A percentile compares a stretch with the other conserved stretches of the same genome.
Conservation (phyloP, 768 basidiomycete species). For the Fistulinella prunicolor region DNA sequence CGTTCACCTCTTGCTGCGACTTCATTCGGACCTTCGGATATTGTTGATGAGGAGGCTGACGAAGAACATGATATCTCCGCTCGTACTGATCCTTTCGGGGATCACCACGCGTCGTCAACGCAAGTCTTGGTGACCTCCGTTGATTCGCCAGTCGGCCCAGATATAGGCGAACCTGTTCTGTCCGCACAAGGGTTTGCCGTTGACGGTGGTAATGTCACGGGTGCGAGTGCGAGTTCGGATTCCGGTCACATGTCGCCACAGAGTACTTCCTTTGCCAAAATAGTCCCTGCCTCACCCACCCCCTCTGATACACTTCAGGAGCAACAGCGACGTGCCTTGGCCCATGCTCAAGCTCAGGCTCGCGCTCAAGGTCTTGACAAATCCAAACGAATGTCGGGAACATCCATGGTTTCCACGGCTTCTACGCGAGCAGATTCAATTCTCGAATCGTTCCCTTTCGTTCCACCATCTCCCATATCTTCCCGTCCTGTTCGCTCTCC, state of each 20-base stretch:
- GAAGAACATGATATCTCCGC: slow-evolving; percentile 27
- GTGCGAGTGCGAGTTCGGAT: slow-evolving; percentile 39
- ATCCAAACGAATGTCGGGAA: slow-evolving; percentile 54
- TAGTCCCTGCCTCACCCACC: slow-evolving; percentile 47
- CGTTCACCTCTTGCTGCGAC: slow-evolving; percentile 68
- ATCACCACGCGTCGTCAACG: slow-evolving; percentile 40
- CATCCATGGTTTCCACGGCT: slow-evolving; percentile 63
- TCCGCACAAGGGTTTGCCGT: slow-evolving; percentile 13
- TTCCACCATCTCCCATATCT: slow-evolving; percentile 88
- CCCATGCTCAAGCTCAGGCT: slow-evolving; percentile 58
- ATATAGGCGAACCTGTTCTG: slow-evolving; percentile 39
- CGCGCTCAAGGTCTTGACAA: slow-evolving; percentile 50
- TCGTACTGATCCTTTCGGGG: slow-evolving; percentile 59
- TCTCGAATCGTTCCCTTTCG: slow-evolving; percentile 84
- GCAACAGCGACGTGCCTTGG: slow-evolving; percentile 64
- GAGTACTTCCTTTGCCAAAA: slow-evolving; percentile 60
- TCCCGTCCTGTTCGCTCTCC: slow-evolving; percentile 72
- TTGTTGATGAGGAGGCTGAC: slow-evolving; percentile 51
- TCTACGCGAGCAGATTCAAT: slow-evolving; percentile 81
- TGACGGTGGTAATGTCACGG: slow-evolving; percentile 63
- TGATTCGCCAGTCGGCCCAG: slow-evolving; percentile 29
- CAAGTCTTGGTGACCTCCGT: slow-evolving; percentile 15
- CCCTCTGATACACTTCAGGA: slow-evolving; percentile 47
- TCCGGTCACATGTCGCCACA: slow-evolving; percentile 45
- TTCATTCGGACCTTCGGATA: slow-evolving; percentile 70